These are phyloP conservation scores for Penicillium occitanis DNA, from an alignment of 2,329 filamentous ascomycete species.

Conservation along the genomic window DNA sequence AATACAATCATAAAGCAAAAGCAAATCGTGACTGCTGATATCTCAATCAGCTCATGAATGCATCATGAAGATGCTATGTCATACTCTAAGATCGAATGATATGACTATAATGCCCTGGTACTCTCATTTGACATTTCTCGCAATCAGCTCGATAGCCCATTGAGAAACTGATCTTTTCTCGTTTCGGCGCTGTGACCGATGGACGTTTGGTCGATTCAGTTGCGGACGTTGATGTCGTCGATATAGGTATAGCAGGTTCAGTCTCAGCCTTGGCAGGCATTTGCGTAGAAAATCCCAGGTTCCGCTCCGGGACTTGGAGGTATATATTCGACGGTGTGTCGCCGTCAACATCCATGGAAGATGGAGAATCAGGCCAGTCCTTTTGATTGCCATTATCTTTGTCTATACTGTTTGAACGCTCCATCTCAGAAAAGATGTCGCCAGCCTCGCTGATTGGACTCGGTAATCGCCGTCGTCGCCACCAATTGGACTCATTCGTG, in stretches of 20 bases:
- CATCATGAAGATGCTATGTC: not conserved
- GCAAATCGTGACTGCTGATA: not conserved
- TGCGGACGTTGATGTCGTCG: not conserved
- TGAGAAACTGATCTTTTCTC: slow-evolving; percentile 65
- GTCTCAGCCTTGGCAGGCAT: not conserved
- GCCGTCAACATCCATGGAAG: slow-evolving; percentile 16
- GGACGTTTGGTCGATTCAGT: not conserved
- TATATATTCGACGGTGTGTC: slow-evolving; percentile 5
- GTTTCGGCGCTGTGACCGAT: slow-evolving; percentile 12
- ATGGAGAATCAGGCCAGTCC: slow-evolving; percentile 18
- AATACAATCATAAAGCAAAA: not conserved
- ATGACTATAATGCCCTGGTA: slow-evolving; percentile 78
- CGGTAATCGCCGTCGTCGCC: slow-evolving; percentile 34
- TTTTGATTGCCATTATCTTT: not conserved
- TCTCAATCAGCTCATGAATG: not conserved
- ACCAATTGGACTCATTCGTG: slow-evolving; percentile 25
- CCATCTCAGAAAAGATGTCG: slow-evolving; percentile 20
- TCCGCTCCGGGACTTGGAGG: slow-evolving; percentile 15
- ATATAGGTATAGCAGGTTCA: not conserved
- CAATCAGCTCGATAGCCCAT: slow-evolving; percentile 78
- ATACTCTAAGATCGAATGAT: slow-evolving; percentile 54
- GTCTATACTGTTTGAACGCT: not conserved
- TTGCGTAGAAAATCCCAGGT: not conserved
- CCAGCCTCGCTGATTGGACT: slow-evolving; percentile 44
- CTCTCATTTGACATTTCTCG: slow-evolving; percentile 71